These are phyloP conservation scores for Komagataella ulmi DNA, from an alignment of 805 yeast genomes.

Conservation along the genomic window DNA sequence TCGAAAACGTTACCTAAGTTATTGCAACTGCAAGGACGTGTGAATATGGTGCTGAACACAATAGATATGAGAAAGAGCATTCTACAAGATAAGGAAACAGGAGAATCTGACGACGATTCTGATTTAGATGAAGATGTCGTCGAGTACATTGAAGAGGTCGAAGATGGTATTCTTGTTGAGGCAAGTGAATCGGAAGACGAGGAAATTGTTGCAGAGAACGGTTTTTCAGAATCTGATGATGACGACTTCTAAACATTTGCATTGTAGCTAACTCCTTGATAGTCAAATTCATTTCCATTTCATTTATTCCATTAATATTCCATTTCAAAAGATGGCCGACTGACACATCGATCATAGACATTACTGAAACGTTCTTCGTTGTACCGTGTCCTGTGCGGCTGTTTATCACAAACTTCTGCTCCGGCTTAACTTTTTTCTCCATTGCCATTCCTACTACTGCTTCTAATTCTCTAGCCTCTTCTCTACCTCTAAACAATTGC, in stretches of 20 bases:
- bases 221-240: slow-evolving; percentile 11
- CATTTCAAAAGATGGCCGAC: neutral
- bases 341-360: neutral
- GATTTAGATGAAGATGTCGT: slow-evolving; percentile 33
- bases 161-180: slow-evolving; percentile 26
- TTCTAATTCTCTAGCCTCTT: neutral
- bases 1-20: slow-evolving; percentile 34
- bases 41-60: slow-evolving; percentile 31
- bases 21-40: slow-evolving; percentile 35
- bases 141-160: slow-evolving; percentile 63
- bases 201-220: slow-evolving; percentile 13
- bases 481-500: neutral
- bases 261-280: neutral
- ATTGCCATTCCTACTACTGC: neutral
- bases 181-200: slow-evolving; percentile 14
- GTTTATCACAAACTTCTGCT: neutral
- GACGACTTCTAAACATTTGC: slow-evolving; percentile 8
- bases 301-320: neutral
- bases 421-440: neutral
- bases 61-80: slow-evolving; percentile 27
- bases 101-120: slow-evolving; percentile 15
- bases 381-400: neutral
- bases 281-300: neutral
- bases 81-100: slow-evolving; percentile 11
- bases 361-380: neutral